These are phyloP conservation scores for Diutina siamensis DNA, from an alignment of 1,139 yeast species.

Conservation along the genomic window DNA sequence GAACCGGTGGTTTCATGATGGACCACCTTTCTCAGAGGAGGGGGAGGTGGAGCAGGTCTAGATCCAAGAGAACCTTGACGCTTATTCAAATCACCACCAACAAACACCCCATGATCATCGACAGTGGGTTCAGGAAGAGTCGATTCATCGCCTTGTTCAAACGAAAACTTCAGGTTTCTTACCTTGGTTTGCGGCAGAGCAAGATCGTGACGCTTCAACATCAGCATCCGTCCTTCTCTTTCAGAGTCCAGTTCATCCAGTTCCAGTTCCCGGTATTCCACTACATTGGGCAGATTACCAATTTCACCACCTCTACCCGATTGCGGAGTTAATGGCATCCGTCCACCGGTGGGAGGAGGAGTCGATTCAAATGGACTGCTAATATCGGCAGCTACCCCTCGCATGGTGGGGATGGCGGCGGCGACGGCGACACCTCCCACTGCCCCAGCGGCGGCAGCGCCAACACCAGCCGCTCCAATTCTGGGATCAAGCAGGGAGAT, in stretches of 20 bases:
- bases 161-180: not conserved
- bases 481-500: constrained; percentile 3
- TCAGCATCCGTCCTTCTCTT: not conserved
- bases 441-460: not conserved
- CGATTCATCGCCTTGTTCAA: constrained; percentile 1
- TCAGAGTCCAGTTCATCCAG: not conserved
- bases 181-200: not conserved
- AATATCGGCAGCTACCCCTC: not conserved
- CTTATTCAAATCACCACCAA: not conserved
- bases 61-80: not conserved
- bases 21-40: constrained; percentile 5
- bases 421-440: not conserved
- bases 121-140: constrained; percentile 1
- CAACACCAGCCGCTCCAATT: not conserved
- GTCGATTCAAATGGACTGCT: not conserved
- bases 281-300: constrained; percentile 1
- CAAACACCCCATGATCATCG: not conserved
- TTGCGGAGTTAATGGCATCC: not conserved
- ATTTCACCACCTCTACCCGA: not conserved
- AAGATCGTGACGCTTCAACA: constrained; percentile 3
- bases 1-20: not conserved
- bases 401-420: not conserved
- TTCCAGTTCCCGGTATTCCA: constrained; percentile 3
- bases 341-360: not conserved
- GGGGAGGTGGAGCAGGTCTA: constrained; percentile 1